These are phyloP conservation scores for Picea abies DNA, from an alignment of 83 land plant genomes.

Conservation along the genomic window DNA sequence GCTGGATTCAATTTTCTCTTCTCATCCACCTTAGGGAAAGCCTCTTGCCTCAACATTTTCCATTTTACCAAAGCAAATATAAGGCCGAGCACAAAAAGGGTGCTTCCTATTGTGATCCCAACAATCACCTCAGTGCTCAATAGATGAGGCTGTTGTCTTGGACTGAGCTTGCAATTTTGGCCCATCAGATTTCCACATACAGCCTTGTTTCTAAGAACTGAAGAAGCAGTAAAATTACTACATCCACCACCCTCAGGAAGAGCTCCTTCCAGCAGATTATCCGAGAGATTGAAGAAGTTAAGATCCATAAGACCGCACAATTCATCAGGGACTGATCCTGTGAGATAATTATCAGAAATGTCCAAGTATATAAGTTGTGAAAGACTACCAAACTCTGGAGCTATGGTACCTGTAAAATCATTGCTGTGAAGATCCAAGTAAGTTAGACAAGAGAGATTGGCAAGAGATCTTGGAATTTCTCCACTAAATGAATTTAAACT, in stretches of 20 bases:
- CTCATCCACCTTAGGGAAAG: neutral
- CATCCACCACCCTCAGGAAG: slow-evolving; percentile 33
- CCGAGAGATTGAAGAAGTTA: slow-evolving; percentile 40
- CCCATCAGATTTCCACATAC: slow-evolving; percentile 33
- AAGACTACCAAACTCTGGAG: slow-evolving; percentile 15
- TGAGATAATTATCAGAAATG: slow-evolving; percentile 50
- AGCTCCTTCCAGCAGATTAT: slow-evolving; percentile 32
- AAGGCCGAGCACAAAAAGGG: slow-evolving; percentile 8
- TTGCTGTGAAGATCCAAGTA: slow-evolving; percentile 35
- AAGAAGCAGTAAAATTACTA: slow-evolving; percentile 20
- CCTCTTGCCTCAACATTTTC: slow-evolving; percentile 10
- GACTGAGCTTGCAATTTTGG: slow-evolving; percentile 7
- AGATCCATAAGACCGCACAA: slow-evolving; percentile 24
- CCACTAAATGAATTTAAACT: slow-evolving; percentile 56
- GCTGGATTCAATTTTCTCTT: neutral
- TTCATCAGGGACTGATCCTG: slow-evolving; percentile 21
- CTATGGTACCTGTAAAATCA: slow-evolving; percentile 16
- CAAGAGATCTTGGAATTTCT: slow-evolving; percentile 20
- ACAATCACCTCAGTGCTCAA: slow-evolving; percentile 3
- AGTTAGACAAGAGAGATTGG: slow-evolving; percentile 43
- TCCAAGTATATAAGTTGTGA: slow-evolving; percentile 17
- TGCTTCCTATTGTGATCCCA: slow-evolving; percentile 23
- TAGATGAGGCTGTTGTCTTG: neutral
- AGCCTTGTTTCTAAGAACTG: slow-evolving; percentile 27
- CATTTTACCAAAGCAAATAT: slow-evolving; percentile 21